Conservation (phyloP, 192 early-diverging fungal genomes). For the Rhizoclosmatium globosum region DNA sequence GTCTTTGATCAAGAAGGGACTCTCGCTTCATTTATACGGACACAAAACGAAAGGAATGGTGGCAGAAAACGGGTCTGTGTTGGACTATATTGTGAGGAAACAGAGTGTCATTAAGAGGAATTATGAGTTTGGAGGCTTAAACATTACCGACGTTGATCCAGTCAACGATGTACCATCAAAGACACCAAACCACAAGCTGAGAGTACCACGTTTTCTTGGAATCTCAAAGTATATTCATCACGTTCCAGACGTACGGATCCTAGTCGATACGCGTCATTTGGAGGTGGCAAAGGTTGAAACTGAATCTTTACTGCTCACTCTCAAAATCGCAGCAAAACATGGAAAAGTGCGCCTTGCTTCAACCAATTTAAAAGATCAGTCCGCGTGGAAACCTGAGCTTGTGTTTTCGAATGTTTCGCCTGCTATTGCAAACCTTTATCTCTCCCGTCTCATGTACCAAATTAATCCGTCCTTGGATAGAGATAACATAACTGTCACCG, state of each 20-base stretch:
- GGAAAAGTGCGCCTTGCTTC: conserved; percentile 23
- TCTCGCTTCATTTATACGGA: conserved; percentile 44
- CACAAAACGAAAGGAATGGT: conserved; percentile 42
- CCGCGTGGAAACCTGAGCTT: conserved; percentile 6
- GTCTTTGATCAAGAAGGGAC: background rate
- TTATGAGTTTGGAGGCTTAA: background rate
- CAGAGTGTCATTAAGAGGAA: conserved; percentile 16
- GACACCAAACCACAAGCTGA: conserved; percentile 3
- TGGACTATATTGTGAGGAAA: conserved; percentile 19
- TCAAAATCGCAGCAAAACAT: background rate
- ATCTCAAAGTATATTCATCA: conserved; percentile 21
- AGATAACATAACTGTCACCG: conserved; percentile 19
- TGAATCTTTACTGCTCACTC: background rate
- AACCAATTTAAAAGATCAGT: background rate
- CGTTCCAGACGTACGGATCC: conserved; percentile 20
- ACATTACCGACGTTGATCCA: background rate
- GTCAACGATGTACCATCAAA: background rate
- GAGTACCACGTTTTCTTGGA: conserved; percentile 21
- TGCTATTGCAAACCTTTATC: conserved; percentile 10
- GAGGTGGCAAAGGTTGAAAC: background rate
- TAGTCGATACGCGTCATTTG: conserved; percentile 13
- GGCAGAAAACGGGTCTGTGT: conserved; percentile 7
- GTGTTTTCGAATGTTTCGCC: background rate
- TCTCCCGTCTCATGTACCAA: conserved; percentile 33
- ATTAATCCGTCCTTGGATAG: background rate